Evolutionary conservation across 805 yeast genomes (phyloP).

Genomic region (Cyberlindnera xylosilytica): DNA sequence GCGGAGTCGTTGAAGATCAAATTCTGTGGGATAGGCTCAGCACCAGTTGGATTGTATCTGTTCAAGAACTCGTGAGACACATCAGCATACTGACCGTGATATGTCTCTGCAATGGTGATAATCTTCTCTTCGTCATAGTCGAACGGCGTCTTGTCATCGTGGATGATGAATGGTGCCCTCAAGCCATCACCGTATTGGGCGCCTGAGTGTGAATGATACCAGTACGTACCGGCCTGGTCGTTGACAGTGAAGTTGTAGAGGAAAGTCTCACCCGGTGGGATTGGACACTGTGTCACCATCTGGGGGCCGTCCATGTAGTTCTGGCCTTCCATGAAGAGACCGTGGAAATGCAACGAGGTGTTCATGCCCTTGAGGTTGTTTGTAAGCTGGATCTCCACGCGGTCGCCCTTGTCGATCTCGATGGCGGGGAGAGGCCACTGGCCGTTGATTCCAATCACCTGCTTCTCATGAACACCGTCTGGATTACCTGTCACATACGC

Average conservation of each 20-base stretch:
- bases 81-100: slow-evolving; percentile 50
- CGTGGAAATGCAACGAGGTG: slow-evolving; percentile 79
- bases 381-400: slow-evolving; percentile 54
- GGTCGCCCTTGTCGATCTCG: slow-evolving; percentile 62
- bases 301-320: slow-evolving; percentile 76
- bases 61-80: slow-evolving; percentile 49
- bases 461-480: slow-evolving; percentile 55
- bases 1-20: slow-evolving; percentile 62
- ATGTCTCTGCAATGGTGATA: slow-evolving; percentile 60
- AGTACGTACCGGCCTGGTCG: slow-evolving; percentile 71
- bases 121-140: slow-evolving; percentile 60
- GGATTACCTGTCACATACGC: slow-evolving; percentile 64
- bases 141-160: slow-evolving; percentile 51
- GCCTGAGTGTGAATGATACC: slow-evolving; percentile 83
- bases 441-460: slow-evolving; percentile 64
- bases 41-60: slow-evolving; percentile 79
- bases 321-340: slow-evolving; percentile 63
- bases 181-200: slow-evolving; percentile 78
- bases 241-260: slow-evolving; percentile 67
- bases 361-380: slow-evolving; percentile 51
- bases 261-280: slow-evolving; percentile 62
- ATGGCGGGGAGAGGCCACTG: slow-evolving; percentile 74
- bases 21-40: slow-evolving; percentile 76
- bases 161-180: slow-evolving; percentile 64
- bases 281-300: slow-evolving; percentile 78